Conservation (phyloP, 768 basidiomycete genomes). For the Mycena vitilis region DNA sequence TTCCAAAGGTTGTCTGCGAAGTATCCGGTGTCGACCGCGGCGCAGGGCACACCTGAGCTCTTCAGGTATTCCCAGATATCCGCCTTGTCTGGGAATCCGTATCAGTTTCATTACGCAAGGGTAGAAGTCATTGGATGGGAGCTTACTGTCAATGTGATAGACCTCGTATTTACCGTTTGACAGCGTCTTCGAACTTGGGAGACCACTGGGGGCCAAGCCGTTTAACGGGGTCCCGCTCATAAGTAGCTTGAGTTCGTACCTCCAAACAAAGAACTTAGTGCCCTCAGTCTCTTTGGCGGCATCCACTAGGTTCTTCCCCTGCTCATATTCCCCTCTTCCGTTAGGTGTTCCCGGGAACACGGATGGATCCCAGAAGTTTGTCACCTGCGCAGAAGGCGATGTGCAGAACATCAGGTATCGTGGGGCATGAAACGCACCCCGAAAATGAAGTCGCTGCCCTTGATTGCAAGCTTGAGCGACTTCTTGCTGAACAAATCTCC, state of each 20-base stretch:
- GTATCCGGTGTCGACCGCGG: not conserved
- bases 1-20: not conserved
- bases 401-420: not conserved
- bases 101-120: not conserved
- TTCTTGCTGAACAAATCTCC: constrained; percentile 28
- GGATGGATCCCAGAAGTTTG: constrained; percentile 41
- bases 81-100: not conserved
- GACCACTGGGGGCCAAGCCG: not conserved
- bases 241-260: constrained; percentile 21
- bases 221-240: too few relatives aligned
- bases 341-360: constrained; percentile 31
- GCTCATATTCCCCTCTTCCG: constrained; percentile 35
- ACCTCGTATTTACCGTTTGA: not conserved
- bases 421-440: constrained; percentile 20
- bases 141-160: not conserved
- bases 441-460: constrained; percentile 34
- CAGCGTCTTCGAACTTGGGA: not conserved
- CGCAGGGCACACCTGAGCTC: not conserved
- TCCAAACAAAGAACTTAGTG: constrained; percentile 46
- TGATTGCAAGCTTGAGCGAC: constrained; percentile 29
- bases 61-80: not conserved
- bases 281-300: constrained; percentile 35
- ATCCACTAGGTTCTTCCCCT: constrained; percentile 46
- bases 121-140: not conserved
- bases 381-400: constrained; percentile 6